phyloP scores from a whole-genome alignment of 495 filamentous ascomycete genomes.

The Pseudevernia furfuracea region DNA sequence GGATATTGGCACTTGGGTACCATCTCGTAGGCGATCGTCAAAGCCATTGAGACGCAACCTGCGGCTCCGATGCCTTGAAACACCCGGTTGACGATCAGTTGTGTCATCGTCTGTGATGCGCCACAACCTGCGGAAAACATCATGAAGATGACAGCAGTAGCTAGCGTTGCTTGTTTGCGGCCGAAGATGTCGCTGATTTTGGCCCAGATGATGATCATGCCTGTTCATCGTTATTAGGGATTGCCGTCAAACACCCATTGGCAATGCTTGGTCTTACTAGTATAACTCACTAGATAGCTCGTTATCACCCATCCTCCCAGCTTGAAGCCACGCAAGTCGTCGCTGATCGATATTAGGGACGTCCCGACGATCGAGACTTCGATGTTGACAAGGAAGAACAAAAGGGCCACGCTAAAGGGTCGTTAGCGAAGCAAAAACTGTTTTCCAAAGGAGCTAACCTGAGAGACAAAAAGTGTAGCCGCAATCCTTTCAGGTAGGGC shows the following conservation, averaged over 20 bases:
- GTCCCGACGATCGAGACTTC: conserved; percentile 61
- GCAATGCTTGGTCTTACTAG: conserved; percentile 31
- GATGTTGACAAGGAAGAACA: conserved; percentile 52
- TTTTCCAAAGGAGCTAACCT: not conserved
- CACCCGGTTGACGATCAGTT: conserved; percentile 49
- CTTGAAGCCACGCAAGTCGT: conserved; percentile 45
- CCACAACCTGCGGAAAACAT: conserved; percentile 52
- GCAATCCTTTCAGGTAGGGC: not conserved
- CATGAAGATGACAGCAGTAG: conserved; percentile 46
- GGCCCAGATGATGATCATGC: conserved; percentile 51
- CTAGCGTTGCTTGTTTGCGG: conserved; percentile 44
- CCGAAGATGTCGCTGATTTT: conserved; percentile 46
- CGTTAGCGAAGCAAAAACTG: not conserved
- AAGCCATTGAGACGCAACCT: conserved; percentile 40
- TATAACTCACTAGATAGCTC: conserved; percentile 50
- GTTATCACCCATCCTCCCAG: conserved; percentile 52
- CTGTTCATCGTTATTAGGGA: conserved; percentile 19
- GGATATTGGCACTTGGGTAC: conserved; percentile 29
- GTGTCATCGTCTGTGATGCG: conserved; percentile 40
- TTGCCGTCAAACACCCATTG: not conserved
- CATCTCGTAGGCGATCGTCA: conserved; percentile 48
- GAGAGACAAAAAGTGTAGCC: not conserved
- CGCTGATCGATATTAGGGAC: conserved; percentile 51
- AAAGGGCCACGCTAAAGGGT: conserved; percentile 40
- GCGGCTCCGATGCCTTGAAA: conserved; percentile 52